Evolutionary conservation across 139 green algal species (phyloP), one percentile per base, ranked within the genome.

Genomic region (Zygnema cylindricum): DNA sequence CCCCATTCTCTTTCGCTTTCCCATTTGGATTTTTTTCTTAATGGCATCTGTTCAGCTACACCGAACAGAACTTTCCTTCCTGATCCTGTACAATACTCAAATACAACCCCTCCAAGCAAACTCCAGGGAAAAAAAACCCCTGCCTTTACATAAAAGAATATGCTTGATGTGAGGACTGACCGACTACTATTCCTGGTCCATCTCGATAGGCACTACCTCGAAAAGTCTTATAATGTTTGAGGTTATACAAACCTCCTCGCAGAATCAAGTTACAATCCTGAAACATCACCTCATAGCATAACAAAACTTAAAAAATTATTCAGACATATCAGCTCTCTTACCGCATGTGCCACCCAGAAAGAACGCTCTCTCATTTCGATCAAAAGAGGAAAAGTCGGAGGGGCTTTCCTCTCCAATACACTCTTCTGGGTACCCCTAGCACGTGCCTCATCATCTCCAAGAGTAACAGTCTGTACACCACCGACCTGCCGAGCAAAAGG

Each of bases 341-440:
- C 85, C 85, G 76, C 78, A 55, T 91, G 86, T 7, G 54, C 94
- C 43, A 99, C 95, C 95, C 96, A 99, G 69, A 93, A 89, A 40
- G 91, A 90, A 11, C 96, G 93, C 85, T 97, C 95, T 1, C 96
- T 92, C 96, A 99, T 99, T 94, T 99, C 97, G 0, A 99, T 95
- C 0, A 97, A 92, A 35, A 99, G 92, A 38, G 98, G 96, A 92
- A 89, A 99, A 98, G 39, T 97, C 98, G 78, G 97, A 1, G 97
- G 96, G 25, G 88, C 96, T 49, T 93, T 94, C 22, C 97, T 92
- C 94, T 99, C 97, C 89, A 98, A 92, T 30, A 99, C 95, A 63
- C 86, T 96, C 93, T 99, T 99, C 93, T 99, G 97, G 3, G 96
- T 98, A 33, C 97, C 96, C 0, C 96, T 92, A 22, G 93, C 76